Base-by-base conservation (phyloP, 225 moss, liverwort and hornwort genomes). In the Pseudoscleropodium purum region DNA sequence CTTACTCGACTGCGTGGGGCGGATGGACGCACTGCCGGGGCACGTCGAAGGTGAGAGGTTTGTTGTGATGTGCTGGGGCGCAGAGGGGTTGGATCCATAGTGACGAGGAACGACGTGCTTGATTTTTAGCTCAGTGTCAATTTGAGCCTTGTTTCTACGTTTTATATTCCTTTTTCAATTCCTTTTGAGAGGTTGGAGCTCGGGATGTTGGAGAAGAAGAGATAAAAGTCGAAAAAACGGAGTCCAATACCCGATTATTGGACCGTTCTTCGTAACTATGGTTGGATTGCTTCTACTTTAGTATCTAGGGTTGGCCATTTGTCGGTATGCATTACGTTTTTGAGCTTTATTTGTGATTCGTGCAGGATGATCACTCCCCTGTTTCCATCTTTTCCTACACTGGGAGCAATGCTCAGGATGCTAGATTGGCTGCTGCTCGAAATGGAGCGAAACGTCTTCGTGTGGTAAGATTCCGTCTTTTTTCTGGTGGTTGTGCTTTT, bases 361-460 rank as follows among this genome's bases (percentile, higher is more conserved):
- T 90, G 83, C 95, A 98, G 98, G 97, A 96, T 90, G 97, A 98
- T 89, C 95, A 96, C 87, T 92, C 97, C 39, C 89, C 98, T 39
- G 98, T 98, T 54, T 98, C 98, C 60, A 96, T 98, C 75, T 98
- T 98, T 82, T 95, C 98, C 26, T 92, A 96, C 68, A 92, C 92
- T 67, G 97, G 96, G 21, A 92, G 95, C 83, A 97, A 92, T 86
- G 84, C 91, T n/a, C 96, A 97, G 89, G 97, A 98, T 54, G 93
- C 93, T 85, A 95, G 96, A 79, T 83, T 97, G 89, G 96, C 96
- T 92, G 97, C 98, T 90, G 98, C 97, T 87, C 96, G 98, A 37
- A 98, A 98, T 94, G 98, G 98, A 89, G 96, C 96, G 29, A 98
- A 96, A 82, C 95, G 98, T 47, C 98, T 98, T 70, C 97, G 98